Evolutionary conservation across 2,329 filamentous ascomycete genomes (phyloP).

Genomic region (Epicoccum sorghinum): DNA sequence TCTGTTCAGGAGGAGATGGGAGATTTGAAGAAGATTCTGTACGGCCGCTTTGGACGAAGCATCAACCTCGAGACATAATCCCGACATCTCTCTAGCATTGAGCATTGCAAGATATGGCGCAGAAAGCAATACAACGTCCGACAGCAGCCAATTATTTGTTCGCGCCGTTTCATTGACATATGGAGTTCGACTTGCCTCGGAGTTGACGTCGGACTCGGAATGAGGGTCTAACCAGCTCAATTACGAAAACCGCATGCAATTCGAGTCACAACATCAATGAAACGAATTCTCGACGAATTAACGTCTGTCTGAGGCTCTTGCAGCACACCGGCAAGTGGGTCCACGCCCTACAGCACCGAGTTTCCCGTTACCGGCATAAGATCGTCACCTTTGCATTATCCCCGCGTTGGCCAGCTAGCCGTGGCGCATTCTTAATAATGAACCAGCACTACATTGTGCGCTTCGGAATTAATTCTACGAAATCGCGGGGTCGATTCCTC

Average conservation of each 20-base stretch:
- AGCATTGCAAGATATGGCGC: background rate
- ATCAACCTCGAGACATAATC: slow-evolving; percentile 89
- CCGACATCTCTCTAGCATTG: background rate
- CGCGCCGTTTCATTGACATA: background rate
- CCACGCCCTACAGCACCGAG: slow-evolving; percentile 12
- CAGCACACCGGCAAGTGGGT: slow-evolving; percentile 12
- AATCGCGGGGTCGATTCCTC: slow-evolving; percentile 16
- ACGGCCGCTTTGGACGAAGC: slow-evolving; percentile 92
- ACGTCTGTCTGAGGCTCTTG: slow-evolving; percentile 8
- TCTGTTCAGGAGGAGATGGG: slow-evolving; percentile 84
- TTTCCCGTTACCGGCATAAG: slow-evolving; percentile 8
- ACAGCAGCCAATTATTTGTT: background rate
- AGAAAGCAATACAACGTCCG: background rate
- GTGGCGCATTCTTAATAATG: slow-evolving; percentile 20
- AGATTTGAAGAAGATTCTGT: slow-evolving; percentile 87
- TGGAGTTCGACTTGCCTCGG: background rate
- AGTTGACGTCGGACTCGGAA: slow-evolving; percentile 14
- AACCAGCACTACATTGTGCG: slow-evolving; percentile 9
- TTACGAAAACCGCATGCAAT: background rate
- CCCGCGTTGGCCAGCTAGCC: slow-evolving; percentile 19
- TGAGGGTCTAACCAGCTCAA: background rate
- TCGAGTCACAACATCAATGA: slow-evolving; percentile 9
- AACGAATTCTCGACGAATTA: slow-evolving; percentile 2
- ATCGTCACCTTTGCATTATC: slow-evolving; percentile 19
- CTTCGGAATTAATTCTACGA: slow-evolving; percentile 18